phyloP scores from a whole-genome alignment of 1,139 yeast species.

The Taphrina populina region DNA sequence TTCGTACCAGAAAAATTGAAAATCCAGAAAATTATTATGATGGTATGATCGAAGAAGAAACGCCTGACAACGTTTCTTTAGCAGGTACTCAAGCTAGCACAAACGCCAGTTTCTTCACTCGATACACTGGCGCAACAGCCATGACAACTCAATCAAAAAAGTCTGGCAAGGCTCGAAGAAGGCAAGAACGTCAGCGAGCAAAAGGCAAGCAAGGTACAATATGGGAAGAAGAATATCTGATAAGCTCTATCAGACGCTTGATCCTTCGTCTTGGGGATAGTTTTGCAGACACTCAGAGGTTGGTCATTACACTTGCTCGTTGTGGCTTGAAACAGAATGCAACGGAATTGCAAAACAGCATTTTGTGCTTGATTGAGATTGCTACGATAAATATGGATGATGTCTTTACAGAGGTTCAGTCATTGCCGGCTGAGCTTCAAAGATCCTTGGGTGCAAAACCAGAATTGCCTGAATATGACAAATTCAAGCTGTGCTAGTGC shows the following conservation, averaged over 20 bases:
- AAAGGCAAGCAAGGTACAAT: constrained; percentile 97
- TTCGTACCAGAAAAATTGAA: constrained; percentile 73
- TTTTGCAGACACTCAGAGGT: constrained; percentile 66
- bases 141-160: constrained; percentile 70
- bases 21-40: constrained; percentile 81
- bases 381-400: constrained; percentile 23
- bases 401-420: constrained; percentile 18
- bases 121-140: constrained; percentile 93
- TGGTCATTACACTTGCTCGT: constrained; percentile 75
- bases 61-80: constrained; percentile 89
- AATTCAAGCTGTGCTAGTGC: constrained; percentile 5
- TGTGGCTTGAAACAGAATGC: constrained; percentile 78
- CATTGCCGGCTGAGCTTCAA: constrained; percentile 26
- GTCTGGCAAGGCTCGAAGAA: constrained; percentile 85
- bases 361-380: constrained; percentile 54
- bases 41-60: constrained; percentile 50
- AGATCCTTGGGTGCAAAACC: constrained; percentile 23
- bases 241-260: constrained; percentile 82
- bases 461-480: constrained; percentile 1
- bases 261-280: constrained; percentile 77
- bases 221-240: constrained; percentile 92
- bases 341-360: constrained; percentile 69
- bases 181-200: constrained; percentile 94
- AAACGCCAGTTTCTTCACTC: constrained; percentile 90
- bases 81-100: constrained; percentile 95